A percentile compares a stretch with the other conserved stretches of the same genome.
Conservation (phyloP, 2,329 filamentous ascomycete genomes). For the Aspergillus awamori region DNA sequence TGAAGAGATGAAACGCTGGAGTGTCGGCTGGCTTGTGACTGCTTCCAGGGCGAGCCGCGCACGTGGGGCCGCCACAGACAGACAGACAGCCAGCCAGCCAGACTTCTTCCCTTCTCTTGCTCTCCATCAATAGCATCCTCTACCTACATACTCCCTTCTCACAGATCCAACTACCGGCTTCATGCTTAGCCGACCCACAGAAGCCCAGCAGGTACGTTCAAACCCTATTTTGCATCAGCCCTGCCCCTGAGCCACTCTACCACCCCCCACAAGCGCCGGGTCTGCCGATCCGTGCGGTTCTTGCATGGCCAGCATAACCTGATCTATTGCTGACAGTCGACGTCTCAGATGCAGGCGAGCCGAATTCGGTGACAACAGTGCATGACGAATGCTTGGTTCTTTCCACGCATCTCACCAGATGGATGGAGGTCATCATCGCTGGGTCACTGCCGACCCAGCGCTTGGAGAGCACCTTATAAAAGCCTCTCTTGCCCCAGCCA, state of each 20-base stretch:
- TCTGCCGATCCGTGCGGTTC: neutral
- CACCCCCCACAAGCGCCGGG: neutral
- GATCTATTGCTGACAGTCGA: conserved; percentile 10
- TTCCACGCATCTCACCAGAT: neutral
- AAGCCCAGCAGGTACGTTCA: neutral
- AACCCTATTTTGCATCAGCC: conserved; percentile 5
- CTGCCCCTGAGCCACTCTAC: neutral
- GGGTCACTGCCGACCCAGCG: neutral
- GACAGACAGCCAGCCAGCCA: neutral
- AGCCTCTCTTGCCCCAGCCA: neutral
- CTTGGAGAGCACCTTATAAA: neutral
- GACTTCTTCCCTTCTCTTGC: too few species aligned
- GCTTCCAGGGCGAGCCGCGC: neutral
- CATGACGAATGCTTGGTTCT: conserved; percentile 2
- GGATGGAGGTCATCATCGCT: neutral
- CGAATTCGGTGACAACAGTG: neutral
- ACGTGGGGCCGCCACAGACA: neutral
- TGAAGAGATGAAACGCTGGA: neutral
- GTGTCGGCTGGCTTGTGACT: neutral
- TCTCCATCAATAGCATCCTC: neutral
- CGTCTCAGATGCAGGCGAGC: neutral
- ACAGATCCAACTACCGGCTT: neutral
- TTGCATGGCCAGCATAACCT: conserved; percentile 1
- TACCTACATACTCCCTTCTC: neutral
- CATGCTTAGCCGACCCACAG: neutral